A percentile compares a stretch with the other conserved stretches of the same genome.
These are phyloP conservation scores for Cystobasidium ongulense DNA, from an alignment of 768 basidiomycete species.

Conservation along the genomic window DNA sequence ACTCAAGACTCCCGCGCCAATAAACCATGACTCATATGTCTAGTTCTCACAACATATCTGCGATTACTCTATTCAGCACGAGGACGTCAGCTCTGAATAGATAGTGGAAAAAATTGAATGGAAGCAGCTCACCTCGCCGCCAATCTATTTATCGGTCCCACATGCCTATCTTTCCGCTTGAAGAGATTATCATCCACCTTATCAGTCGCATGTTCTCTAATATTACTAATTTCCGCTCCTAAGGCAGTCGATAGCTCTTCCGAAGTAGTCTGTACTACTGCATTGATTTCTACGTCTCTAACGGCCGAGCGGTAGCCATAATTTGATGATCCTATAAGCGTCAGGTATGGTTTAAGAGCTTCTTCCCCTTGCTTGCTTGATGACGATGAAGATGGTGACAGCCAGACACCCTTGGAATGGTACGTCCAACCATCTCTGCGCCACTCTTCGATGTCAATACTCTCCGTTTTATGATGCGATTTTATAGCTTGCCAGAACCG, in stretches of 20 bases:
- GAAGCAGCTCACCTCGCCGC: slow-evolving; percentile 35
- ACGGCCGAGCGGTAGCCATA: slow-evolving; percentile 39
- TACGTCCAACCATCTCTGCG: slow-evolving; percentile 86
- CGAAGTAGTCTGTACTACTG: slow-evolving; percentile 36
- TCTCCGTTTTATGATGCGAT: slow-evolving; percentile 42
- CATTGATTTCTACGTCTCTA: slow-evolving; percentile 40
- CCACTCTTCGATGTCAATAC: slow-evolving; percentile 79
- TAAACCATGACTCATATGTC: too few relatives aligned
- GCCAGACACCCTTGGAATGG: slow-evolving; percentile 77
- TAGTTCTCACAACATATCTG: slow-evolving; percentile 25
- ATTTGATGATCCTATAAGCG: slow-evolving; percentile 42
- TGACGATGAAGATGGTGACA: neutral
- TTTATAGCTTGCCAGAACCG: slow-evolving; percentile 53
- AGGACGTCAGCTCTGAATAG: neutral
- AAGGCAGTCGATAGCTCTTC: slow-evolving; percentile 25
- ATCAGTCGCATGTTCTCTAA: slow-evolving; percentile 32
- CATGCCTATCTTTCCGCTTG: slow-evolving; percentile 35
- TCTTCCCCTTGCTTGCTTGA: neutral
- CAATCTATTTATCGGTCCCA: slow-evolving; percentile 34
- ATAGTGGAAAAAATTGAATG: neutral
- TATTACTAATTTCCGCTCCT: slow-evolving; percentile 35
- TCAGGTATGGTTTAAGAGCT: slow-evolving; percentile 10
- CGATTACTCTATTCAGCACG: neutral
- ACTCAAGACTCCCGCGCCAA: too few relatives aligned
- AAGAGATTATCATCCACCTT: slow-evolving; percentile 34